Evolutionary conservation across 2,329 filamentous ascomycete species (phyloP).

Genomic region (Pseudomassariella vexata): DNA sequence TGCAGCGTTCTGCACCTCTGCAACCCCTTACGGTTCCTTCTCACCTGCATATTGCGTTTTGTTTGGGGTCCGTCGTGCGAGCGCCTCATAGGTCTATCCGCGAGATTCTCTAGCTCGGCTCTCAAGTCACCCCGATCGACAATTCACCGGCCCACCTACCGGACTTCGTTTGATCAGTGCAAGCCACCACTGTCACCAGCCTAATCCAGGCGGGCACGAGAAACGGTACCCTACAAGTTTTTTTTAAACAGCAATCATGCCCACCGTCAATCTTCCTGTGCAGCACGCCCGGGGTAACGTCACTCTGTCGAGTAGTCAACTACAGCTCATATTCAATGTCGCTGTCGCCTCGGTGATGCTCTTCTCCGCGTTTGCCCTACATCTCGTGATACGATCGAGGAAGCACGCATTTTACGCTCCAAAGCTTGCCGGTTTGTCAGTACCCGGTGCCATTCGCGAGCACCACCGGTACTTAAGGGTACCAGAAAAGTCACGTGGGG

Average conservation of each 20-base stretch:
- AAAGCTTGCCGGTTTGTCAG: too few relatives aligned
- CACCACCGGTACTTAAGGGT: slow-evolving; percentile 9
- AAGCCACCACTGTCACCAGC: slow-evolving; percentile 13
- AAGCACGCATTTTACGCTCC: too few relatives aligned
- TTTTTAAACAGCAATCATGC: slow-evolving; percentile 31
- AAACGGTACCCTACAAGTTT: neutral
- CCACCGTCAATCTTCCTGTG: slow-evolving; percentile 27
- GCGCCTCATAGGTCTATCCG: neutral
- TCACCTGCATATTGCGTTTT: too few relatives aligned
- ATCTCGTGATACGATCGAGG: slow-evolving; percentile 11
- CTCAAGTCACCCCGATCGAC: slow-evolving; percentile 19
- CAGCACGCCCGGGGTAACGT: slow-evolving; percentile 21
- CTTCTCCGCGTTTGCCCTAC: slow-evolving; percentile 14
- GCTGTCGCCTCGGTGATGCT: slow-evolving; percentile 14
- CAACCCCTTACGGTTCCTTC: too few relatives aligned
- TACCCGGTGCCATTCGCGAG: too few relatives aligned
- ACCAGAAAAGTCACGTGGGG: slow-evolving; percentile 24
- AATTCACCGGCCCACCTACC: slow-evolving; percentile 14
- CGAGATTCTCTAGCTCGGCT: slow-evolving; percentile 14
- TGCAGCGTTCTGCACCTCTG: too few relatives aligned
- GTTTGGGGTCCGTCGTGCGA: neutral
- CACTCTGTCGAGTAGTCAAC: slow-evolving; percentile 20
- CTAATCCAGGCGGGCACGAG: slow-evolving; percentile 13
- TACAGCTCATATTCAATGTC: slow-evolving; percentile 16
- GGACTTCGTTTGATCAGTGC: slow-evolving; percentile 13